Percentiles rank a stretch among this genome's conserved stretches.
Conservation (phyloP, 805 yeast species). For the Ogataea ramenticola region DNA sequence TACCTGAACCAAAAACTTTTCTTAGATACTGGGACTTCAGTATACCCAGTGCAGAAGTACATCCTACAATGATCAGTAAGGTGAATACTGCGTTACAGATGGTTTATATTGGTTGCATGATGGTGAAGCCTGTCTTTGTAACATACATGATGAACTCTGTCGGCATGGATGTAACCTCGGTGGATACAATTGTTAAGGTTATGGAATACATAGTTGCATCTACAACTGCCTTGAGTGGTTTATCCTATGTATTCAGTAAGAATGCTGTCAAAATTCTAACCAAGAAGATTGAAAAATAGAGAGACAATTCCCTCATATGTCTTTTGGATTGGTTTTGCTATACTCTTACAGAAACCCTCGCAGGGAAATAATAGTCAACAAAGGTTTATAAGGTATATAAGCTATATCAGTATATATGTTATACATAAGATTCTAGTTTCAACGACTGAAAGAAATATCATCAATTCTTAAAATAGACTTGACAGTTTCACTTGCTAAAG, state of each 20-base stretch:
- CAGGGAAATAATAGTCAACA: too few relatives aligned
- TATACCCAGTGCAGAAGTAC: conserved; percentile 77
- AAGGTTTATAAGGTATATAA: not conserved
- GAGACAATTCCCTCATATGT: too few relatives aligned
- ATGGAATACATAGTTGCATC: conserved; percentile 51
- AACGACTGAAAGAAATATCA: conserved; percentile 90
- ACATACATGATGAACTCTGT: conserved; percentile 24
- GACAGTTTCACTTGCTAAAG: conserved; percentile 93
- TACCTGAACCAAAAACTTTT: conserved; percentile 72
- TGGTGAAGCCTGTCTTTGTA: conserved; percentile 45
- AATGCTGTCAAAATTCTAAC: conserved; percentile 55
- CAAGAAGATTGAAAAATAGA: too few relatives aligned
- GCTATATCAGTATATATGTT: not conserved
- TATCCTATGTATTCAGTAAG: conserved; percentile 64
- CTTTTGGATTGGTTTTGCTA: too few relatives aligned
- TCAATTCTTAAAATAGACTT: conserved; percentile 94
- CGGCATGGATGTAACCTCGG: conserved; percentile 13
- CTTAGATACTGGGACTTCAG: conserved; percentile 70
- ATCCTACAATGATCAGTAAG: conserved; percentile 81
- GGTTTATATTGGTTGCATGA: conserved; percentile 69
- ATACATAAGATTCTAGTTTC: conserved; percentile 6
- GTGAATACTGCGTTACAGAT: conserved; percentile 89
- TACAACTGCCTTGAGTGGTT: conserved; percentile 74
- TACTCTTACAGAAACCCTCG: too few relatives aligned
- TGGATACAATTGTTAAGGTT: conserved; percentile 19